Conservation (phyloP, 164 flowering plant species). For the Sextonia rubra region DNA sequence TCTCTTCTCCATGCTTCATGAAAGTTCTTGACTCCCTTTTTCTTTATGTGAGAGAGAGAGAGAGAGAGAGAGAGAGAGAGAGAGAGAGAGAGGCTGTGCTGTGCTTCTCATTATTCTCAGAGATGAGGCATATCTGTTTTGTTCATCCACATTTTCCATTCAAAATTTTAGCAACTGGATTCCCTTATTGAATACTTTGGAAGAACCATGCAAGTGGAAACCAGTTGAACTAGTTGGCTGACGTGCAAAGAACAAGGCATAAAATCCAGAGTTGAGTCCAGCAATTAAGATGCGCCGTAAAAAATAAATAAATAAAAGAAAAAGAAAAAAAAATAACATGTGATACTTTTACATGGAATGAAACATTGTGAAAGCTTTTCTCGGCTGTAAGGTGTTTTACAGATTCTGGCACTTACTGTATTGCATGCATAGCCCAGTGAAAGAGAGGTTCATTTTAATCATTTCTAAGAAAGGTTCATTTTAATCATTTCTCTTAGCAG, state of each 20-base stretch:
- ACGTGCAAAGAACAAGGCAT: not conserved
- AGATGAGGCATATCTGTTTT: not conserved
- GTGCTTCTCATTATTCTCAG: not conserved
- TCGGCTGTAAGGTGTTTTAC: not conserved
- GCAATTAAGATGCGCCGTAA: not conserved
- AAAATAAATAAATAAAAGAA: too few relatives aligned
- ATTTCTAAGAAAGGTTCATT: too few relatives aligned
- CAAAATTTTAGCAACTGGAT: not conserved
- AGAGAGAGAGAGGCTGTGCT: not conserved
- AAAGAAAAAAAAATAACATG: not conserved
- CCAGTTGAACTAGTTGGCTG: not conserved
- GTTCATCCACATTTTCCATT: not conserved
- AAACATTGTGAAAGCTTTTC: not conserved
- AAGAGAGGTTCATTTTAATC: not conserved
- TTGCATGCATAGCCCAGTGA: not conserved
- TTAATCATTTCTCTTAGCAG: not conserved
- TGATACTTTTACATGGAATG: not conserved
- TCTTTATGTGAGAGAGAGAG: not conserved
- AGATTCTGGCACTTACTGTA: not conserved
- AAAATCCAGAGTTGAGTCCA: slow-evolving; percentile 1
- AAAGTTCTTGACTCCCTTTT: not conserved
- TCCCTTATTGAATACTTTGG: not conserved
- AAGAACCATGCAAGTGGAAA: slow-evolving; percentile 5
- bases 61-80: not conserved
- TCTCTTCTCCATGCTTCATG: not conserved